Evolutionary conservation across 345 rosid species (phyloP).

Genomic region (Cardamine occulta): DNA sequence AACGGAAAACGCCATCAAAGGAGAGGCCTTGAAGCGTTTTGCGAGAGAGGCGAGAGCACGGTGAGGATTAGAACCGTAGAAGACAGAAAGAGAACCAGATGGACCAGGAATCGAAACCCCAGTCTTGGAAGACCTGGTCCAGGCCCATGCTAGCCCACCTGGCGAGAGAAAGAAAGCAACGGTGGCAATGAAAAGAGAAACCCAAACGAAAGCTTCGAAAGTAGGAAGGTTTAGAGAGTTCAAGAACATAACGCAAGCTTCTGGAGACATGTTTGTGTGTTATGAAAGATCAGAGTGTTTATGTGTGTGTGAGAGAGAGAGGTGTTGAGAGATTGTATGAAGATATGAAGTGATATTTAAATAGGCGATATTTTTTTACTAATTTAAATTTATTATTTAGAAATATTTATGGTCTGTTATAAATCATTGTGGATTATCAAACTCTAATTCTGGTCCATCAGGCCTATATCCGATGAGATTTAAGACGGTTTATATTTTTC

Average conservation of each 20-base stretch:
- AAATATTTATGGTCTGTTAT: neutral
- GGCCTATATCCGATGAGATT: no score
- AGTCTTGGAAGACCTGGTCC: constrained; percentile 35
- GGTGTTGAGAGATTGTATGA: constrained; percentile 8
- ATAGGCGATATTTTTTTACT: constrained; percentile 31
- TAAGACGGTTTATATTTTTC: no score
- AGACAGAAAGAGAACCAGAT: constrained; percentile 49
- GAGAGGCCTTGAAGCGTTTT: constrained; percentile 42
- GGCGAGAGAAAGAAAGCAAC: constrained; percentile 54
- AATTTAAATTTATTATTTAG: neutral
- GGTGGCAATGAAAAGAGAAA: constrained; percentile 44
- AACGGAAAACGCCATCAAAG: constrained; percentile 80
- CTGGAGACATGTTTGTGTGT: constrained; percentile 42
- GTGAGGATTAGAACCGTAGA: constrained; percentile 59
- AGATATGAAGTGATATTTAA: constrained; percentile 35
- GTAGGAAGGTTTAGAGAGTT: constrained; percentile 27
- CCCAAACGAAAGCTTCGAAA: constrained; percentile 45
- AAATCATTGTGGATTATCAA: no score
- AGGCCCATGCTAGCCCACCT: constrained; percentile 76
- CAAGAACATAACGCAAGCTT: constrained; percentile 34
- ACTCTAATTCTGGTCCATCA: no score
- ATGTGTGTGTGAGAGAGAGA: neutral
- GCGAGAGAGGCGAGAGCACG: constrained; percentile 58
- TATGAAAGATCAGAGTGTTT: neutral
- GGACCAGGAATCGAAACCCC: constrained; percentile 62